Base-by-base conservation (phyloP, 768 basidiomycete species). In the Kwoniella mangroviensis region DNA sequence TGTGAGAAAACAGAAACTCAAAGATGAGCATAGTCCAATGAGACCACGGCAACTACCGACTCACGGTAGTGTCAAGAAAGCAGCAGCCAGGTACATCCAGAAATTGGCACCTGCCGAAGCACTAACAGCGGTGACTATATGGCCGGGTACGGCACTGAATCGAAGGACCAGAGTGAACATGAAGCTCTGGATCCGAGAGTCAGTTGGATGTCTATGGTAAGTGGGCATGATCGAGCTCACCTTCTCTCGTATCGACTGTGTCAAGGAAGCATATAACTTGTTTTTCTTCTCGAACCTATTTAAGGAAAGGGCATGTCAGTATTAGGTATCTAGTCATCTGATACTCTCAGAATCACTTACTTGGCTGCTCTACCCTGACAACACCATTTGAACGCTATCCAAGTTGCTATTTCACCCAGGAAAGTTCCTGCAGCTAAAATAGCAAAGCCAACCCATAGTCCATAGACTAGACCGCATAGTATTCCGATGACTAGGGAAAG, bases 261-360 rank as follows among this genome's bases (percentile, higher is more conserved):
- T 80, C 58, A 82, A 68, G n/a, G 69, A 65, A 15, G 76, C 71
- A 57, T 82, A 82, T 34, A 80, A 73, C 72, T 76, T 80, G 71
- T 82, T 82, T 72, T 79, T 75, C 72, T 75, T 76, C 55, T 82
- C 76, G 55, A 82, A n/a, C n/a, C n/a, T n/a, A n/a, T n/a, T n/a
- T n/a, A n/a, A n/a, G n/a, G n/a, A n/a, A n/a, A n/a, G n/a, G n/a
- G n/a, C n/a, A n/a, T n/a, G n/a, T n/a, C n/a, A n/a, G n/a, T n/a
- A n/a, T n/a, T n/a, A n/a, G n/a, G n/a, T n/a, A n/a, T n/a, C n/a
- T n/a, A n/a, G n/a, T n/a, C n/a, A n/a, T n/a, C n/a, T n/a, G n/a
- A n/a, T n/a, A n/a, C n/a, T n/a, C n/a, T n/a, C n/a, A n/a, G n/a
- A 19, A 59, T 6, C 42, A 72, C 73, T 69, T 52, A 77, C 74